Evolutionary conservation across 176 grass and related monocot species (phyloP).

Genomic region (Carex littledalei): DNA sequence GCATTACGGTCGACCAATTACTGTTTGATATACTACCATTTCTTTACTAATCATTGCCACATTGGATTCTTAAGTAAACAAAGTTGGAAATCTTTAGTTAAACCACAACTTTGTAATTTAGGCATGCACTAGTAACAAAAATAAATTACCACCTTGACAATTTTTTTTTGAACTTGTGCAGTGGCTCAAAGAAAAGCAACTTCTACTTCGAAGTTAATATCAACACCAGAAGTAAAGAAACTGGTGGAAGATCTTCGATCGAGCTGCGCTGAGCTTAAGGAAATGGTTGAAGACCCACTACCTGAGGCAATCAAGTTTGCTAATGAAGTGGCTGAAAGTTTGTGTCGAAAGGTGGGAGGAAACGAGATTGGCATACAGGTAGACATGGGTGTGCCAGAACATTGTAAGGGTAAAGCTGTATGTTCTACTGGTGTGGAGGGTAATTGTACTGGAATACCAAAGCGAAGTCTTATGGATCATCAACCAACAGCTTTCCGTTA

Average conservation of each 20-base stretch:
- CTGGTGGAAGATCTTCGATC: not conserved
- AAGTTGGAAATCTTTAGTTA: not conserved
- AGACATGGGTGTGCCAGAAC: not conserved
- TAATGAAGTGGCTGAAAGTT: not conserved
- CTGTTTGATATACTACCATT: not conserved
- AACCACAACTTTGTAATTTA: not conserved
- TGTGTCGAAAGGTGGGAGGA: not conserved
- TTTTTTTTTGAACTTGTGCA: not conserved
- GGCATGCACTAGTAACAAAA: not conserved
- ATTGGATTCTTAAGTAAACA: not conserved
- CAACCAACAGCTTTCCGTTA: conserved; percentile 26
- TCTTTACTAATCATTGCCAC: not conserved
- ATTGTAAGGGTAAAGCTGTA: conserved; percentile 3
- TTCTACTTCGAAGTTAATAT: not conserved
- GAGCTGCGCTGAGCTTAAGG: not conserved
- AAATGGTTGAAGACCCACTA: not conserved
- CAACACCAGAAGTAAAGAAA: not conserved
- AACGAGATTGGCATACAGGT: not conserved
- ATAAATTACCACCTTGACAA: not conserved
- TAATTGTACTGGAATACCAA: not conserved
- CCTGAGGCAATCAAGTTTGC: conserved; percentile 19
- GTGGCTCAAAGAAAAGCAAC: not conserved
- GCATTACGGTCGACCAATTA: not conserved
- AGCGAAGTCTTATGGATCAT: conserved; percentile 23
- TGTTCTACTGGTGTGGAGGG: not conserved